A percentile compares a stretch with the other conserved stretches of the same genome.
Evolutionary conservation across 208 protist species (phyloP).

Genomic region (Trypanosoma brucei): DNA sequence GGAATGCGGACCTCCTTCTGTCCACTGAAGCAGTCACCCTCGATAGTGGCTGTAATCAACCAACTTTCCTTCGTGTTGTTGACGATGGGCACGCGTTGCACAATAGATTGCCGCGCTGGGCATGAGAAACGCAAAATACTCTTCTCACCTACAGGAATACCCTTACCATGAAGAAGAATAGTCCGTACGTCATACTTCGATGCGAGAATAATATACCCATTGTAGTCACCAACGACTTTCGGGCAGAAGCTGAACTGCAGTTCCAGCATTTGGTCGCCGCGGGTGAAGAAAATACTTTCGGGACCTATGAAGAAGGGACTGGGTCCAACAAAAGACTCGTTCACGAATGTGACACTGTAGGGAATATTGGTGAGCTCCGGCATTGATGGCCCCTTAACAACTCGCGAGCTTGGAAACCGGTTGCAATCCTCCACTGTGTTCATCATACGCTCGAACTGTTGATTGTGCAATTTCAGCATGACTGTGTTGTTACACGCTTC

Average conservation of each 20-base stretch:
- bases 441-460: constrained; percentile 61
- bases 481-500: constrained; percentile 42
- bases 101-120: constrained; percentile 82
- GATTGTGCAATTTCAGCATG: constrained; percentile 46
- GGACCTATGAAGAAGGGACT: constrained; percentile 79
- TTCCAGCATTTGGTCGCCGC: constrained; percentile 9
- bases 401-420: constrained; percentile 19
- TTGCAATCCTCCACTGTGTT: constrained; percentile 66
- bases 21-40: constrained; percentile 81
- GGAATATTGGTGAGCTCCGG: constrained; percentile 21
- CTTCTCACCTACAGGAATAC: constrained; percentile 63
- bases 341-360: constrained; percentile 65
- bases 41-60: constrained; percentile 71
- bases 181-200: constrained; percentile 86
- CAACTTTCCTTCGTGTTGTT: constrained; percentile 84
- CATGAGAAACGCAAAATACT: constrained; percentile 84
- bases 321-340: constrained; percentile 62
- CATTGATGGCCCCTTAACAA: constrained; percentile 8
- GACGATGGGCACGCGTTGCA: constrained; percentile 85
- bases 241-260: constrained; percentile 78
- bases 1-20: constrained; percentile 76
- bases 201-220: constrained; percentile 70
- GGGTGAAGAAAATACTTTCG: constrained; percentile 20
- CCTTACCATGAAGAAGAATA: constrained; percentile 72
- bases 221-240: constrained; percentile 78